These are phyloP conservation scores for Aspergillus sp. DNA, from an alignment of 2,329 filamentous ascomycete genomes.

Conservation along the genomic window DNA sequence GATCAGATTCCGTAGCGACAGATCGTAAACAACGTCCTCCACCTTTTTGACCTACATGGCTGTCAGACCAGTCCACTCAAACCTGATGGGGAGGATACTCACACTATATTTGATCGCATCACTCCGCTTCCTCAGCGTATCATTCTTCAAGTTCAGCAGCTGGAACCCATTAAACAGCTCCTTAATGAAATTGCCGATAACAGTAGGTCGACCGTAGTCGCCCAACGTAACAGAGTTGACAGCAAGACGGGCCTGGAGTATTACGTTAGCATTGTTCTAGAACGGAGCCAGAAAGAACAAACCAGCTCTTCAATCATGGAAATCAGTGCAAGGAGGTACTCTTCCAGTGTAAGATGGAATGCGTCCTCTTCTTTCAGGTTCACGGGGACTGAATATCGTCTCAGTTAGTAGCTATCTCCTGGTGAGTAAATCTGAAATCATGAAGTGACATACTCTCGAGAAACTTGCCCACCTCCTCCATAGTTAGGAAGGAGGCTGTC, in stretches of 20 bases:
- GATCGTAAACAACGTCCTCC: slow-evolving; percentile 95
- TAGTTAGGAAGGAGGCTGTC: slow-evolving; percentile 72
- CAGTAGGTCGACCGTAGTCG: slow-evolving; percentile 79
- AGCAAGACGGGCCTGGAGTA: slow-evolving; percentile 69
- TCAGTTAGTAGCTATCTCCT: neutral
- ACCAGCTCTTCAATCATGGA: slow-evolving; percentile 84
- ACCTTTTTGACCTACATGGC: slow-evolving; percentile 77
- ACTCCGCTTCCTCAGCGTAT: slow-evolving; percentile 79
- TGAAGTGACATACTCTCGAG: slow-evolving; percentile 62
- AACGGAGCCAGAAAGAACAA: slow-evolving; percentile 21
- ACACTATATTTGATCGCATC: slow-evolving; percentile 92
- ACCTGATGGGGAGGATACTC: slow-evolving; percentile 20
- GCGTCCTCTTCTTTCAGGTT: slow-evolving; percentile 86
- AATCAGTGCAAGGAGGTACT: slow-evolving; percentile 88
- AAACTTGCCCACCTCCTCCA: slow-evolving; percentile 80
- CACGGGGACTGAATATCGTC: slow-evolving; percentile 65
- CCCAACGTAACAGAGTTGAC: slow-evolving; percentile 93
- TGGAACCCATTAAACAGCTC: slow-evolving; percentile 95
- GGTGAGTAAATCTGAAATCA: no score
- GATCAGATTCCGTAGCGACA: slow-evolving; percentile 81
- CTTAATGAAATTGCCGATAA: slow-evolving; percentile 90
- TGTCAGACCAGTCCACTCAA: slow-evolving; percentile 2
- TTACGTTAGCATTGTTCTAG: no score
- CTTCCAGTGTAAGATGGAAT: slow-evolving; percentile 96
- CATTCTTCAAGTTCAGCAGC: slow-evolving; percentile 96